Conservation (phyloP, 2,329 filamentous ascomycete species). For the Graphiopsis chlorocephala region DNA sequence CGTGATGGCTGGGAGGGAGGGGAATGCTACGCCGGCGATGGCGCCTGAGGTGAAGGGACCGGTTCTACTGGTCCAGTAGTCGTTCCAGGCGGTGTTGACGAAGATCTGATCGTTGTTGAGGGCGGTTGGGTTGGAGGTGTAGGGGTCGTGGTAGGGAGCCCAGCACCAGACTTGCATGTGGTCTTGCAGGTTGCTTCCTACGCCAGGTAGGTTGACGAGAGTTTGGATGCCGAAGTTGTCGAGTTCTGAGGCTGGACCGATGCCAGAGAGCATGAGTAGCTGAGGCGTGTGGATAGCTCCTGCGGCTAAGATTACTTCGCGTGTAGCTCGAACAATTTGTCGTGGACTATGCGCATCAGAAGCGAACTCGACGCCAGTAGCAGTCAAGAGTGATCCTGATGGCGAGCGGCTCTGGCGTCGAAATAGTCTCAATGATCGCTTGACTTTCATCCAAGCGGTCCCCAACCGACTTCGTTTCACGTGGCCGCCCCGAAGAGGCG, state of each 20-base stretch:
- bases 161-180: conserved; percentile 39
- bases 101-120: conserved; percentile 27
- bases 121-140: conserved; percentile 20
- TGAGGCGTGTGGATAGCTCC: conserved; percentile 33
- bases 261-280: conserved; percentile 45
- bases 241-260: conserved; percentile 56
- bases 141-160: conserved; percentile 25
- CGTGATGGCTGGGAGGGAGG: conserved; percentile 25
- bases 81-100: conserved; percentile 24
- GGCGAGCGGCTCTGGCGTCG: background rate
- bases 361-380: conserved; percentile 27
- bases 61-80: conserved; percentile 29
- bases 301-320: conserved; percentile 32
- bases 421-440: background rate
- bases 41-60: conserved; percentile 29
- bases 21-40: conserved; percentile 31
- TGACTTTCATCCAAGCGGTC: background rate
- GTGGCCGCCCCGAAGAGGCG: background rate
- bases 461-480: background rate
- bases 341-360: conserved; percentile 19
- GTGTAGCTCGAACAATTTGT: conserved; percentile 24
- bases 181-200: conserved; percentile 64
- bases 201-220: conserved; percentile 57
- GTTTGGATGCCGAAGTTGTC: conserved; percentile 46
- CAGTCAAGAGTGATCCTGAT: conserved; percentile 12